phyloP scores from a whole-genome alignment of 2,329 filamentous ascomycete species.

The Phialophora chinensis region DNA sequence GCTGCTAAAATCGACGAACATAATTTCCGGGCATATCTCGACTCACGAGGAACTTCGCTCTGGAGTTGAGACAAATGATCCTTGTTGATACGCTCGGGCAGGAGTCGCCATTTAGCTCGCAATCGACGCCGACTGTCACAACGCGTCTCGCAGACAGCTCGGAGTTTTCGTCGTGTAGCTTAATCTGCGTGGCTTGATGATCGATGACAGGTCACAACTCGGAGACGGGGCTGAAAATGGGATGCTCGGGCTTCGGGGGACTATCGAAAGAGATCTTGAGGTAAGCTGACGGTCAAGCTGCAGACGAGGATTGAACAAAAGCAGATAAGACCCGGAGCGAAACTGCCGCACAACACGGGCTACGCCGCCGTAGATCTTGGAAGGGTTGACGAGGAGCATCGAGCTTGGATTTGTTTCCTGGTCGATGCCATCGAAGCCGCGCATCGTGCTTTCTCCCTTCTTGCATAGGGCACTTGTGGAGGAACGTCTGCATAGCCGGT shows the following conservation, averaged over 20 bases:
- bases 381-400: background rate
- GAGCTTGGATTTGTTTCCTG: background rate
- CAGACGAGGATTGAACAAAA: background rate
- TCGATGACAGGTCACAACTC: background rate
- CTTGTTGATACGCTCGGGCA: too few species aligned
- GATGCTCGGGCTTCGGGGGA: background rate
- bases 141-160: too few species aligned
- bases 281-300: background rate
- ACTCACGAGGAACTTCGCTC: background rate
- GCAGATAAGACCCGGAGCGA: background rate
- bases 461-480: background rate
- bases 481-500: background rate
- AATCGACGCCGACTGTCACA: background rate
- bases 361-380: background rate
- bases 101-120: too few species aligned
- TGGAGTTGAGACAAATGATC: background rate
- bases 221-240: background rate
- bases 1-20: slow-evolving; percentile 11
- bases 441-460: background rate
- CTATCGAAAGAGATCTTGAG: background rate
- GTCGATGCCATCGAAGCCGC: background rate
- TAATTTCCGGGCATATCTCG: slow-evolving; percentile 2
- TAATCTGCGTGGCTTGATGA: background rate
- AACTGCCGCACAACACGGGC: background rate
- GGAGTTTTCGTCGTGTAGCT: background rate